A percentile compares a stretch with the other conserved stretches of the same genome.
Conservation (phyloP, 176 grass and related monocot genomes). For the Carex parvula region DNA sequence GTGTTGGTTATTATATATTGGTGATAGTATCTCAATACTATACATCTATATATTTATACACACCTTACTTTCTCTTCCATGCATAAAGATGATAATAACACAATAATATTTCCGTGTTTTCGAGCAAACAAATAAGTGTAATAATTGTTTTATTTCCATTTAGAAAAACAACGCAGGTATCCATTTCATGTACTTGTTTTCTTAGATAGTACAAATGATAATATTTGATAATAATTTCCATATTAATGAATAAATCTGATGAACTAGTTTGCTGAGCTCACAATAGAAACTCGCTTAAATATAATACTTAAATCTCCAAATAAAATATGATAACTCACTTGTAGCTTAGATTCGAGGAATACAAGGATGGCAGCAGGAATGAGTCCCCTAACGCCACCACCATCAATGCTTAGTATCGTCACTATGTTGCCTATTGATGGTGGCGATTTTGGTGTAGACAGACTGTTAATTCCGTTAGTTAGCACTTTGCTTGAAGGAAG, state of each 20-base stretch:
- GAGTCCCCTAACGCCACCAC: slow-evolving; percentile 70
- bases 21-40: no score
- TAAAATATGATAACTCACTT: slow-evolving; percentile 32
- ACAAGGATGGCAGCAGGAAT: slow-evolving; percentile 57
- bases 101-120: no score
- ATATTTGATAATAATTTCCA: background rate
- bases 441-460: background rate
- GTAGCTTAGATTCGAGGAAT: slow-evolving; percentile 59
- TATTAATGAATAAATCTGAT: background rate
- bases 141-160: no score
- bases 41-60: no score
- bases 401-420: slow-evolving; percentile 66
- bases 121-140: no score
- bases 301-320: background rate
- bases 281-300: background rate
- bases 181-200: background rate
- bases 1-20: background rate
- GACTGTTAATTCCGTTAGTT: background rate
- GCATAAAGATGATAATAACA: no score
- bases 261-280: background rate
- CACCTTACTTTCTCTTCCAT: no score
- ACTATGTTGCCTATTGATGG: slow-evolving; percentile 38
- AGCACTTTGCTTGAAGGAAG: background rate
- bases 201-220: background rate
- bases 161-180: no score